A percentile compares a stretch with the other conserved stretches of the same genome.
Evolutionary conservation across 2,329 filamentous ascomycete species (phyloP).

Genomic region (Epichloe uncinata): DNA sequence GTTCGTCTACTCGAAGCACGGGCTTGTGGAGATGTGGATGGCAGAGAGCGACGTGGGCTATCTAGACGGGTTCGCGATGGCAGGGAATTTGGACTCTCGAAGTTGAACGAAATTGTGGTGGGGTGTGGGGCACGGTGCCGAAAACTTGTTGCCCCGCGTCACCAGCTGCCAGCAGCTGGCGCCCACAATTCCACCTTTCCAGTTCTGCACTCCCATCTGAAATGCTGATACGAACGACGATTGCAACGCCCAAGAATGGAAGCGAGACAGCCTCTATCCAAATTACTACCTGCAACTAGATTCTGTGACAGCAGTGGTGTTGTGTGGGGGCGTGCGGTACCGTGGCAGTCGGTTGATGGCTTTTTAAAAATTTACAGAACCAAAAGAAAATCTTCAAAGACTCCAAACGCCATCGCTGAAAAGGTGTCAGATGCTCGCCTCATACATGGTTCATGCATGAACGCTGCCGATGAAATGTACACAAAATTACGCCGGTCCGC

Average conservation of each 20-base stretch:
- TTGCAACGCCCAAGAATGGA: too few species aligned
- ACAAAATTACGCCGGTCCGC: neutral
- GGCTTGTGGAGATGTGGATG: neutral
- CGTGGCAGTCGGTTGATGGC: too few species aligned
- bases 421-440: neutral
- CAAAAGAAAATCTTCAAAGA: neutral
- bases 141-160: constrained; percentile 18
- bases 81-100: constrained; percentile 20
- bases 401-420: neutral
- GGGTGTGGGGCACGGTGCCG: constrained; percentile 22
- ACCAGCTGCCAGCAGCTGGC: constrained; percentile 1
- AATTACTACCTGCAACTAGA: neutral
- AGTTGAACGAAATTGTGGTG: constrained; percentile 28
- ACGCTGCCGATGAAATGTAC: neutral
- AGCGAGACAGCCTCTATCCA: too few species aligned
- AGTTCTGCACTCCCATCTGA: neutral
- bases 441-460: neutral
- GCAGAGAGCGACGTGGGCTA: neutral
- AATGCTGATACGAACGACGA: neutral
- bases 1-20: neutral
- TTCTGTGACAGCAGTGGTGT: neutral
- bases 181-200: constrained; percentile 4
- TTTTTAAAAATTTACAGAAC: neutral
- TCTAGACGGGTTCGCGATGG: constrained; percentile 11
- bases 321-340: neutral